These are phyloP conservation scores for Artomyces pyxidatus DNA, from an alignment of 768 basidiomycete genomes.

Conservation along the genomic window DNA sequence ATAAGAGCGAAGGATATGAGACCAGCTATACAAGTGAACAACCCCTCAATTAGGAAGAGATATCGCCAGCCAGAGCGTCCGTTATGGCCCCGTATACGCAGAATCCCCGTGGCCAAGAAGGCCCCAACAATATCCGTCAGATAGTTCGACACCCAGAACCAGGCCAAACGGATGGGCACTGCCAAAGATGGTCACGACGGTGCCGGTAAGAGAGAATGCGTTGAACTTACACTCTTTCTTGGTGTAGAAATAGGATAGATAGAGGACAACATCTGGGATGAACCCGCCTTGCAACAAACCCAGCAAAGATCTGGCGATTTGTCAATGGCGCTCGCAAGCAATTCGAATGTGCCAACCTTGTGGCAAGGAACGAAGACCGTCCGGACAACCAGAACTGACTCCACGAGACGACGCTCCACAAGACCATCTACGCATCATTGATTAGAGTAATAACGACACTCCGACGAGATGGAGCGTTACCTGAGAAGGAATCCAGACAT, in stretches of 20 bases:
- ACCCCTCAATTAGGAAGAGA: slow-evolving; percentile 48
- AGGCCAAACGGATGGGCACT: slow-evolving; percentile 62
- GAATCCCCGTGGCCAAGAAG: slow-evolving; percentile 59
- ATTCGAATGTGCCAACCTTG: slow-evolving; percentile 28
- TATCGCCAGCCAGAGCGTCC: slow-evolving; percentile 54
- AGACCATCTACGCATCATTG: slow-evolving; percentile 31
- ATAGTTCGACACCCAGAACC: slow-evolving; percentile 62
- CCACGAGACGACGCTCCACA: slow-evolving; percentile 51
- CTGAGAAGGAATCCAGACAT: slow-evolving; percentile 58
- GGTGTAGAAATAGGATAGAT: slow-evolving; percentile 60
- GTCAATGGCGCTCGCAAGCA: background rate
- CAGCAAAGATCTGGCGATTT: slow-evolving; percentile 34
- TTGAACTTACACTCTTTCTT: slow-evolving; percentile 38
- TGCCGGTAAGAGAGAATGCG: background rate
- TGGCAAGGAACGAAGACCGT: slow-evolving; percentile 44
- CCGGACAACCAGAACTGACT: slow-evolving; percentile 53
- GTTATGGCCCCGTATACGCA: slow-evolving; percentile 41
- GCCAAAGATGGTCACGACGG: background rate
- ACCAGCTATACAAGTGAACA: slow-evolving; percentile 42
- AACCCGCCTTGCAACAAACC: slow-evolving; percentile 61
- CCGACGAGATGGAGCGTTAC: slow-evolving; percentile 19
- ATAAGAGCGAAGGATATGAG: slow-evolving; percentile 46
- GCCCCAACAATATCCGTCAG: slow-evolving; percentile 44
- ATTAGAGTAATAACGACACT: background rate
- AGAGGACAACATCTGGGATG: slow-evolving; percentile 57